Conservation (phyloP, 352 stramenopile genomes). For the Blastocystis sp. region DNA sequence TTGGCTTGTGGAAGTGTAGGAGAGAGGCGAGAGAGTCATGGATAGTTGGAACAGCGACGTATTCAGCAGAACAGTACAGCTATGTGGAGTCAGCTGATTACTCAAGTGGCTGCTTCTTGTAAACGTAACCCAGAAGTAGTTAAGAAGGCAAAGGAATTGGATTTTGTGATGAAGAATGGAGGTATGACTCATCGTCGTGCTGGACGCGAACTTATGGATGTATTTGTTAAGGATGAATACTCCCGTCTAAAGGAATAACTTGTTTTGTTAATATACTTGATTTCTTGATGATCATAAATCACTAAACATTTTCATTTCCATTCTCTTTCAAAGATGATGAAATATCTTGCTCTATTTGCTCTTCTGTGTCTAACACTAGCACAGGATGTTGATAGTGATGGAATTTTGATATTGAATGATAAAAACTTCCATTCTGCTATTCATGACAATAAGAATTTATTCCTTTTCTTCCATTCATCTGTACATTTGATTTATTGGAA, state of each 20-base stretch:
- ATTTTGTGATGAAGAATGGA: conserved; percentile 59
- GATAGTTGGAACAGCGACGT: conserved; percentile 55
- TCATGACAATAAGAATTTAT: conserved; percentile 9
- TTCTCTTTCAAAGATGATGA: conserved; percentile 8
- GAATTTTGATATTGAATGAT: conserved; percentile 21
- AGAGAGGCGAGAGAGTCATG: conserved; percentile 11
- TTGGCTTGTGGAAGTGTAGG: conserved; percentile 60
- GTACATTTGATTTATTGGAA: background rate
- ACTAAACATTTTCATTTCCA: conserved; percentile 33
- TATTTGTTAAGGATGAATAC: conserved; percentile 38
- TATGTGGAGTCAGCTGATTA: conserved; percentile 70
- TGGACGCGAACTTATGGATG: conserved; percentile 66
- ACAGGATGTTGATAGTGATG: conserved; percentile 22
- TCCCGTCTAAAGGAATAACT: background rate
- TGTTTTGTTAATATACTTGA: background rate
- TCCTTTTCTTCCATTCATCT: conserved; percentile 59
- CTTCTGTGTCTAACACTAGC: conserved; percentile 11
- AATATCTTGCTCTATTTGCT: conserved; percentile 2
- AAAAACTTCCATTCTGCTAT: conserved; percentile 26
- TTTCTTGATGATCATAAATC: conserved; percentile 39
- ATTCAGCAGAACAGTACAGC: conserved; percentile 67
- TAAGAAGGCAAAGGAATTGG: conserved; percentile 65
- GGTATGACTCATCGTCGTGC: conserved; percentile 68
- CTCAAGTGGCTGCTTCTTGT: conserved; percentile 67
- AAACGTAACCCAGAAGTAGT: conserved; percentile 66